phyloP scores from a whole-genome alignment of 495 filamentous ascomycete genomes.

The Neurospora sublineolata region DNA sequence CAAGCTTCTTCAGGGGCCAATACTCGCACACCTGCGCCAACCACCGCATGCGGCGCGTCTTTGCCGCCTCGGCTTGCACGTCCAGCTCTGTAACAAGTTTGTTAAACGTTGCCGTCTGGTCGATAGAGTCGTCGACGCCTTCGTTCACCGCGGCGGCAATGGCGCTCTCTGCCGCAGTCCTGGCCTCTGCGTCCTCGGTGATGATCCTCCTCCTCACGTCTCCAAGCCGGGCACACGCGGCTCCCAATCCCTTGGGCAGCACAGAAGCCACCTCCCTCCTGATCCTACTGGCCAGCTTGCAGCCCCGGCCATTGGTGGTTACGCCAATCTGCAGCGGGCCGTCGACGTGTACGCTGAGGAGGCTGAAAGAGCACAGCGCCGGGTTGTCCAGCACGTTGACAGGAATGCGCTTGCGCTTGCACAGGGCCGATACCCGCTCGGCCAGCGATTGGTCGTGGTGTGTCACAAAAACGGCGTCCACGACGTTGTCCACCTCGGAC shows the following conservation, averaged over 20 bases:
- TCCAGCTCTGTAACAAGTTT: conserved; percentile 63
- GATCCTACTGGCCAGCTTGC: conserved; percentile 87
- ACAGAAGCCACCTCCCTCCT: conserved; percentile 73
- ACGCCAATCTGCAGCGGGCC: conserved; percentile 92
- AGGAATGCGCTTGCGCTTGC: conserved; percentile 70
- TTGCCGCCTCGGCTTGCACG: conserved; percentile 47
- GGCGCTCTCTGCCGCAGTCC: conserved; percentile 14
- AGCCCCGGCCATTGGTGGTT: conserved; percentile 89
- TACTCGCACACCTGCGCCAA: conserved; percentile 95
- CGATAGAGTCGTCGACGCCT: conserved; percentile 70
- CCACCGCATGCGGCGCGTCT: conserved; percentile 81
- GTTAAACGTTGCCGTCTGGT: conserved; percentile 85
- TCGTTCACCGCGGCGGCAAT: conserved; percentile 25
- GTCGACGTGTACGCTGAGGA: conserved; percentile 79
- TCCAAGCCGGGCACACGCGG: conserved; percentile 66
- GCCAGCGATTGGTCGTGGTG: conserved; percentile 37
- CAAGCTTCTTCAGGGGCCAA: conserved; percentile 80
- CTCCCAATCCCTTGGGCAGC: conserved; percentile 73
- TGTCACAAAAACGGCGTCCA: conserved; percentile 90
- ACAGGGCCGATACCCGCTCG: conserved; percentile 60
- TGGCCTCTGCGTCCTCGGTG: conserved; percentile 47
- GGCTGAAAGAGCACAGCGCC: conserved; percentile 75
- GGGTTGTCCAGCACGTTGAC: conserved; percentile 88
- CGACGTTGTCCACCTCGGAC: conserved; percentile 63
- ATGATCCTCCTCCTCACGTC: conserved; percentile 57